These are phyloP conservation scores for Tuber aestivum DNA, from an alignment of 495 filamentous ascomycete species.

Conservation along the genomic window DNA sequence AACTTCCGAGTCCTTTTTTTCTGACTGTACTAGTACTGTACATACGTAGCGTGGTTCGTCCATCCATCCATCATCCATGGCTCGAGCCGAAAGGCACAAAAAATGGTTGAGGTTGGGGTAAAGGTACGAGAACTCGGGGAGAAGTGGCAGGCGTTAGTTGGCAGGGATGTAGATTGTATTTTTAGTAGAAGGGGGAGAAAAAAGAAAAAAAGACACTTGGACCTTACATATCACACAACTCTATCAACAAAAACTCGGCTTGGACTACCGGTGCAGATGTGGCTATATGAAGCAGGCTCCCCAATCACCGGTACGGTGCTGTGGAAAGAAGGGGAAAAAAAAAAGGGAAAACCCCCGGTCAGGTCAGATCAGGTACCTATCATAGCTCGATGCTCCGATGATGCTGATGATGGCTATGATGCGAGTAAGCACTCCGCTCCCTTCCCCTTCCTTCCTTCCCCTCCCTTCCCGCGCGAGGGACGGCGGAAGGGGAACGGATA, in stretches of 20 bases:
- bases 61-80: neutral
- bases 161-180: neutral
- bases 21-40: too few relatives aligned
- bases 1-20: neutral
- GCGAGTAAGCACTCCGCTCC: neutral
- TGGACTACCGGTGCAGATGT: neutral
- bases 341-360: neutral
- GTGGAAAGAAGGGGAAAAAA: neutral
- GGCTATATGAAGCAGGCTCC: neutral
- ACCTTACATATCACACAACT: neutral
- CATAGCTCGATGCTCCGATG: neutral
- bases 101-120: neutral
- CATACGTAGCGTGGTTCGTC: neutral
- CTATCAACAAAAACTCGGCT: neutral
- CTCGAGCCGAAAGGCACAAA: neutral
- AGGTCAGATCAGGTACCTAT: neutral
- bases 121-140: neutral
- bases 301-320: neutral
- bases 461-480: conserved; percentile 12
- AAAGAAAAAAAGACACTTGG: neutral
- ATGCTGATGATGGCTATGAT: neutral
- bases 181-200: too few relatives aligned
- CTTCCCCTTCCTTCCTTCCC: conserved; percentile 23
- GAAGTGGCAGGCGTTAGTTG: neutral
- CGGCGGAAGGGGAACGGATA: conserved; percentile 5